phyloP scores from a whole-genome alignment of 305 asterid genomes.

The Rubia peregrina region DNA sequence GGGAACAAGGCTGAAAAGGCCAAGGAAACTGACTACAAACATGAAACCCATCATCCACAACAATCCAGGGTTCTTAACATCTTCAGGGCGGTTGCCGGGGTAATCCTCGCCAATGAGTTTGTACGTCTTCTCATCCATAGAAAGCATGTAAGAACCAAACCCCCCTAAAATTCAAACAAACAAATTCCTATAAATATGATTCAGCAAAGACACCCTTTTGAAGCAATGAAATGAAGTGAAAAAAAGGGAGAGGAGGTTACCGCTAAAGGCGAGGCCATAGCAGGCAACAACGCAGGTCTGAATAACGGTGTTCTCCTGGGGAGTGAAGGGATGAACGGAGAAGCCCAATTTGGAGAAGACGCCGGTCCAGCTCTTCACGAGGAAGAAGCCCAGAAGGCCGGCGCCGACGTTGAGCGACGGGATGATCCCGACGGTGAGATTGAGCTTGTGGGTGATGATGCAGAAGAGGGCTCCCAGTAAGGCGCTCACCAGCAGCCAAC shows the following conservation, averaged over 20 bases:
- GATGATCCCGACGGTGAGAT: conserved; percentile 84
- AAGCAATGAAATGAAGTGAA: neutral
- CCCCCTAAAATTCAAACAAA: conserved; percentile 46
- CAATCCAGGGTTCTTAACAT: conserved; percentile 87
- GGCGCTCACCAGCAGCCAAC: conserved; percentile 78
- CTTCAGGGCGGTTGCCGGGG: conserved; percentile 88
- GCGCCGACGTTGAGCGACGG: conserved; percentile 93
- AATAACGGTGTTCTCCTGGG: conserved; percentile 92
- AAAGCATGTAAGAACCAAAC: conserved; percentile 83
- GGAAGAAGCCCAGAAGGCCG: conserved; percentile 87
- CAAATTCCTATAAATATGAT: neutral
- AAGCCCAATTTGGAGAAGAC: conserved; percentile 52
- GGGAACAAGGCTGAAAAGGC: conserved; percentile 90
- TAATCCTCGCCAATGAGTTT: conserved; percentile 76
- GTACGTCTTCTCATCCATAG: conserved; percentile 93
- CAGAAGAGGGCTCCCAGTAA: conserved; percentile 79
- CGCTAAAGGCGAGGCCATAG: conserved; percentile 90
- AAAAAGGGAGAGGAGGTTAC: conserved; percentile 27
- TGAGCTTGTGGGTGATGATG: conserved; percentile 86
- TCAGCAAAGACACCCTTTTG: neutral
- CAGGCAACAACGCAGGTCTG: conserved; percentile 98
- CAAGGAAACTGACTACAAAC: conserved; percentile 83
- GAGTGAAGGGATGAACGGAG: conserved; percentile 55
- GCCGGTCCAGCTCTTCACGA: conserved; percentile 73
- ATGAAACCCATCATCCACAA: conserved; percentile 91